phyloP scores from a whole-genome alignment of 2,329 filamentous ascomycete genomes.

The Pseudogymnoascus sp. region DNA sequence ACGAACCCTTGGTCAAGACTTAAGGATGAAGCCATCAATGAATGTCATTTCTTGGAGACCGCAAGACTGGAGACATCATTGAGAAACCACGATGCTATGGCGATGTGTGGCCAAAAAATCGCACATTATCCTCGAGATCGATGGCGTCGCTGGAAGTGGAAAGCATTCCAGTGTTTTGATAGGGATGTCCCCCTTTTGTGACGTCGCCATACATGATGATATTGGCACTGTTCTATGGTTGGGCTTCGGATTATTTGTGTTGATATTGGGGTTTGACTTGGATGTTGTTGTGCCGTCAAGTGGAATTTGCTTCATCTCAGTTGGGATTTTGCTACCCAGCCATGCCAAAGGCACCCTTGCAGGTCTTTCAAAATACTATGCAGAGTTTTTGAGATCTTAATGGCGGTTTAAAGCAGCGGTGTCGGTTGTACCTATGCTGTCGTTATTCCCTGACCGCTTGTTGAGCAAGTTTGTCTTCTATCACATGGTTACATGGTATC shows the following conservation, averaged over 20 bases:
- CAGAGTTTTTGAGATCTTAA: background rate
- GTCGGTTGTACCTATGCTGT: background rate
- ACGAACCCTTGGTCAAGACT: background rate
- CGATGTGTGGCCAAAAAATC: background rate
- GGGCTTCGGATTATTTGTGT: background rate
- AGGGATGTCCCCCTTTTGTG: background rate
- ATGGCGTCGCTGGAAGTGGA: background rate
- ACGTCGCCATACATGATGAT: background rate
- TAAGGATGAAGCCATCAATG: background rate
- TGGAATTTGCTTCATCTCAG: background rate
- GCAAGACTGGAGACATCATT: too few relatives aligned
- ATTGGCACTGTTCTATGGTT: background rate
- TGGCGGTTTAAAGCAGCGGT: background rate
- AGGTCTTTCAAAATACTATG: background rate
- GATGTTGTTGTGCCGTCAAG: background rate
- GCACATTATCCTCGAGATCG: background rate
- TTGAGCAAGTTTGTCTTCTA: background rate
- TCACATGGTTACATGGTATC: background rate
- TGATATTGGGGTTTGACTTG: background rate
- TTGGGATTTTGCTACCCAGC: background rate
- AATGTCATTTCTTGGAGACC: background rate
- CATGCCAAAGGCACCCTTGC: background rate
- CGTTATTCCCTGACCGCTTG: background rate
- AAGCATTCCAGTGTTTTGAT: background rate
- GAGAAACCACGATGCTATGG: background rate